These are phyloP conservation scores for Parafenestella ontariensis DNA, from an alignment of 2,329 filamentous ascomycete species.

Conservation along the genomic window DNA sequence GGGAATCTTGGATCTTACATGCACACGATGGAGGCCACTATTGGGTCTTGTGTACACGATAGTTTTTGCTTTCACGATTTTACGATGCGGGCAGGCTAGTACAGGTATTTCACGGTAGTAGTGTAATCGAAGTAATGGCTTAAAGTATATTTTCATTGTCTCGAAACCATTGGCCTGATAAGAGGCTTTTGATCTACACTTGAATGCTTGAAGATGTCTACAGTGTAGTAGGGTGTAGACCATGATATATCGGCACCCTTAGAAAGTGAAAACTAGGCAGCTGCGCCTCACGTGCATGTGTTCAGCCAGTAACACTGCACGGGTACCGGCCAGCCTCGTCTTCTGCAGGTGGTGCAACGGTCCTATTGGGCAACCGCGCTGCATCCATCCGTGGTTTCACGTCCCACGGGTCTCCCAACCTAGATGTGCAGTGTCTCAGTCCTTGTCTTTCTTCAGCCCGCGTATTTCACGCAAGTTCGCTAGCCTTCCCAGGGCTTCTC, in stretches of 20 bases:
- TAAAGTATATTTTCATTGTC: not conserved
- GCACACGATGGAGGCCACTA: not conserved
- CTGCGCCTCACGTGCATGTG: not conserved
- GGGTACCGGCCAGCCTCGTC: not conserved
- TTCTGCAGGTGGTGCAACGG: not conserved
- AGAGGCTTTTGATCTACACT: not conserved
- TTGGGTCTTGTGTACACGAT: slow-evolving; percentile 9
- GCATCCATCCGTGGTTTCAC: not conserved
- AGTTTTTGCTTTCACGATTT: slow-evolving; percentile 13
- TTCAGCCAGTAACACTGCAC: not conserved
- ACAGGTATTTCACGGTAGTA: slow-evolving; percentile 13
- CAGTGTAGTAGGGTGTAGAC: too few species aligned
- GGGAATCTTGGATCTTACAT: slow-evolving; percentile 2
- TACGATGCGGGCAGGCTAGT: slow-evolving; percentile 7
- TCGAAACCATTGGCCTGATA: not conserved
- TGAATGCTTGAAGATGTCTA: not conserved
- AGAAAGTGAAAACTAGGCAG: not conserved
- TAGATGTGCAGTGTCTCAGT: not conserved
- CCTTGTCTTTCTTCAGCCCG: not conserved
- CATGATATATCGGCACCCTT: too few species aligned
- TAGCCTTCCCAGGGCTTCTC: not conserved
- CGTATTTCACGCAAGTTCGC: not conserved
- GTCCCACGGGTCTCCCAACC: not conserved
- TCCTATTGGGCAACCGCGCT: not conserved
- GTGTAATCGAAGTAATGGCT: slow-evolving; percentile 13